Percentiles rank a stretch among this genome's conserved stretches.
Conservation (phyloP, 805 yeast species). For the Cyberlindnera sargentensis region DNA sequence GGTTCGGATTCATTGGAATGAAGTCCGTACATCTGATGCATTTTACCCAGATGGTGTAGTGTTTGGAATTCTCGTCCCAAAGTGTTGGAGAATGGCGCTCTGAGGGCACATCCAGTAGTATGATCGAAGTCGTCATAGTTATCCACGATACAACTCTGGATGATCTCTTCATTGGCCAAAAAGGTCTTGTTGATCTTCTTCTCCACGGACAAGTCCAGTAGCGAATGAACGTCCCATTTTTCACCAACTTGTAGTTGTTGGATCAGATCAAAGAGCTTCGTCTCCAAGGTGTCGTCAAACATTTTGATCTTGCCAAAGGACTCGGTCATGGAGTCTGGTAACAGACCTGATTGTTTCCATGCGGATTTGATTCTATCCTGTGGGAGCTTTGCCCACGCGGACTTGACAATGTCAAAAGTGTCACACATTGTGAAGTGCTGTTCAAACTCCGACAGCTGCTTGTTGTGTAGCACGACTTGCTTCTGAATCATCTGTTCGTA, state of each 20-base stretch:
- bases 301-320: slow-evolving; percentile 24
- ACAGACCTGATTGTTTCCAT: slow-evolving; percentile 38
- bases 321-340: slow-evolving; percentile 28
- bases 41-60: slow-evolving; percentile 17
- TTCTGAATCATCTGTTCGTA: slow-evolving; percentile 32
- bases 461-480: slow-evolving; percentile 14
- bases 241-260: slow-evolving; percentile 40
- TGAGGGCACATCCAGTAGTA: slow-evolving; percentile 10
- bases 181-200: slow-evolving; percentile 36
- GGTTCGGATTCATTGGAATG: not conserved
- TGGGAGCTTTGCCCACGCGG: slow-evolving; percentile 45
- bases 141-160: slow-evolving; percentile 53
- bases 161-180: slow-evolving; percentile 52
- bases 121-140: slow-evolving; percentile 20
- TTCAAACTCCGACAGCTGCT: slow-evolving; percentile 26
- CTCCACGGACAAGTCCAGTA: slow-evolving; percentile 42
- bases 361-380: slow-evolving; percentile 30
- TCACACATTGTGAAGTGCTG: slow-evolving; percentile 45
- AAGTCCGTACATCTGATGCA: slow-evolving; percentile 8
- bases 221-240: slow-evolving; percentile 51
- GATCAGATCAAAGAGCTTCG: slow-evolving; percentile 38
- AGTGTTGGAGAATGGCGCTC: slow-evolving; percentile 23
- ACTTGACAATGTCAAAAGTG: slow-evolving; percentile 51
- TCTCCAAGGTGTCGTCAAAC: slow-evolving; percentile 32
- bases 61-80: slow-evolving; percentile 22